Evolutionary conservation across 352 stramenopile genomes (phyloP), one percentile per base, ranked within the genome.

Genomic region (Globisporangium canariense): DNA sequence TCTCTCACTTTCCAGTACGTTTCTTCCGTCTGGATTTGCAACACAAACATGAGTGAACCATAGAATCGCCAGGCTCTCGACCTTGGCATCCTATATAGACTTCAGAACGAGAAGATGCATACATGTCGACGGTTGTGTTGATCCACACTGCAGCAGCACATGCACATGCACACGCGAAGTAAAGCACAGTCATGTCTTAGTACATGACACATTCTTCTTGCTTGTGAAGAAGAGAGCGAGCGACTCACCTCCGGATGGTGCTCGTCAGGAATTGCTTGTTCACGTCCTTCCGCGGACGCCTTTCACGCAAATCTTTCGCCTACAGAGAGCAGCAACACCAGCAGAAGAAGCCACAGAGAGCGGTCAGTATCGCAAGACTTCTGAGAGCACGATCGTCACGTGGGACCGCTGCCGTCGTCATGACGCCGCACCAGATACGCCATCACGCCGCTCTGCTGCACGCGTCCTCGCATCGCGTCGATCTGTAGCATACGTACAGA

Each of bases 201-300:
- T 41, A 14, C 16, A 20, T 4, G 34, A 28, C 4, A 10, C 9
- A 41, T 4, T 41, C 36, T 14, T 41, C 36, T 14, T 41, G 36
- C 14, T 13, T 41, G 36, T 14, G 36, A 14, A 13, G 36, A 41
- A 41, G 14, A 41, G 14, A 11, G 36, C 36, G 36, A 41, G 36
- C 36, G 36, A 66, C 70, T n/a, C 58, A 89, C 81, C 81, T 71
- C 52, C 77, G 71, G 34, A 91, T 88, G 11, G 80, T 89, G 59
- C 77, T 86, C 45, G 71, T 58, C 36, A 91, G 61, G 59, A 91
- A 91, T 41, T 66, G 61, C 65, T 89, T 91, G 65, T 89, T 91
- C 52, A 91, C 80, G 60, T 89, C 79, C 50, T 76, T 76, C n/a
- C 70, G 72, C 18, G 60, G 68, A 16, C 65, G 68, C 14, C 60